phyloP scores from a whole-genome alignment of 441 rosid species.

The Arabidopsis hybrid region DNA sequence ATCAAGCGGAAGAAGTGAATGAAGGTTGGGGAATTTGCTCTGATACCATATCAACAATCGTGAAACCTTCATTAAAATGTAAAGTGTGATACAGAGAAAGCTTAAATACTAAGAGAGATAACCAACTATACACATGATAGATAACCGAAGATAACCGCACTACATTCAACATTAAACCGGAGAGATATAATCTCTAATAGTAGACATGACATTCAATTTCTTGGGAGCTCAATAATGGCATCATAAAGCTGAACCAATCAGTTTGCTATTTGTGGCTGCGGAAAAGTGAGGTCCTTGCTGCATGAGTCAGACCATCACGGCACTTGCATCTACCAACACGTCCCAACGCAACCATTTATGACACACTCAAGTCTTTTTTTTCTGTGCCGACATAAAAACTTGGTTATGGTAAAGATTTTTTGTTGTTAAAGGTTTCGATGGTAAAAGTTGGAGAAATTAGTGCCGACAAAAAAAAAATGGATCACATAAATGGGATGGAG shows the following conservation, averaged over 20 bases:
- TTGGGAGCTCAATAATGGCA: not conserved
- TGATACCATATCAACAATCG: too few relatives aligned
- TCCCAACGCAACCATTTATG: not conserved
- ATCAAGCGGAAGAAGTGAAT: too few relatives aligned
- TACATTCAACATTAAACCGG: too few relatives aligned
- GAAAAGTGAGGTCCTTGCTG: not conserved
- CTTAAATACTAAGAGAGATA: too few relatives aligned
- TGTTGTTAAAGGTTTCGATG: not conserved
- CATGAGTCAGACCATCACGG: constrained; percentile 17
- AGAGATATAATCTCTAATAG: too few relatives aligned
- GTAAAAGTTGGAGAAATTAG: not conserved
- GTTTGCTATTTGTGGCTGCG: not conserved
- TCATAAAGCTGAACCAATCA: constrained; percentile 1
- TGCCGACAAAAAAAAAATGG: not conserved
- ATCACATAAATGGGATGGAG: too few relatives aligned
- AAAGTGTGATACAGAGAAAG: too few relatives aligned
- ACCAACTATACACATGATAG: too few relatives aligned
- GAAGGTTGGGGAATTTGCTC: too few relatives aligned
- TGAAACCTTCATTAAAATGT: too few relatives aligned
- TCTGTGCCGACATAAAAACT: not conserved
- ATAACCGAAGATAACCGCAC: too few relatives aligned
- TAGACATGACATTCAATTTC: not conserved
- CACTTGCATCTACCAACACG: constrained; percentile 24
- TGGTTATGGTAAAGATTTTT: not conserved
- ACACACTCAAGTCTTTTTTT: not conserved